Conservation (phyloP, 352 stramenopile genomes). For the Peronospora destructor region DNA sequence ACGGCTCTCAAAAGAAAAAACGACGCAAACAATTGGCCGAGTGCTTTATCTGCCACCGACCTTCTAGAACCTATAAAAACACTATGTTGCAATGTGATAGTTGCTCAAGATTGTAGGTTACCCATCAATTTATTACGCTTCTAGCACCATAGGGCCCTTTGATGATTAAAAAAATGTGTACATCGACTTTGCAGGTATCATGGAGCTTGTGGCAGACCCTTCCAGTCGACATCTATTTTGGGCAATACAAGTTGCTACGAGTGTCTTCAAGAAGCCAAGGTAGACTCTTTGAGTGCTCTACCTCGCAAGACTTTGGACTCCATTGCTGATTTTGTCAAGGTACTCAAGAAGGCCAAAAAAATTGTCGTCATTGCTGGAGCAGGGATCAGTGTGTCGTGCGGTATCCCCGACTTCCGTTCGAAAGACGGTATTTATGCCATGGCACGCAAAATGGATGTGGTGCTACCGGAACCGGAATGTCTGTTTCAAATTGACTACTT, state of each 20-base stretch:
- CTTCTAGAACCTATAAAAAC: constrained; percentile 29
- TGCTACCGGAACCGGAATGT: constrained; percentile 92
- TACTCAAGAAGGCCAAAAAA: constrained; percentile 73
- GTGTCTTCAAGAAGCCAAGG: constrained; percentile 46
- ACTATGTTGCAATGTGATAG: constrained; percentile 69
- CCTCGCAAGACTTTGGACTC: constrained; percentile 37
- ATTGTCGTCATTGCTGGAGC: constrained; percentile 89
- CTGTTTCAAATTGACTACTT: constrained; percentile 99
- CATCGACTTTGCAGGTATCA: constrained; percentile 35
- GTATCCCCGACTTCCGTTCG: constrained; percentile 98
- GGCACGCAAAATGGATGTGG: constrained; percentile 67
- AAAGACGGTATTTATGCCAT: constrained; percentile 84
- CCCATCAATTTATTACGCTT: not conserved
- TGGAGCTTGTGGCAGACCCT: constrained; percentile 40
- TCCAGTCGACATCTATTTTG: constrained; percentile 52
- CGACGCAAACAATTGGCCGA: constrained; percentile 23
- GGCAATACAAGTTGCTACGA: constrained; percentile 75
- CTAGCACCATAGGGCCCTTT: not conserved
- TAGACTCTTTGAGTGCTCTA: constrained; percentile 24
- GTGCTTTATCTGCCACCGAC: constrained; percentile 59
- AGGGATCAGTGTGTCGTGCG: constrained; percentile 93
- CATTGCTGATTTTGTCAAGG: constrained; percentile 54
- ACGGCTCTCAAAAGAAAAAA: constrained; percentile 35
- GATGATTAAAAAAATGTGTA: constrained; percentile 18
- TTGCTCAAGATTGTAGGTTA: constrained; percentile 51